A percentile compares a stretch with the other conserved stretches of the same genome.
These are phyloP conservation scores for Cordyceps militaris DNA, from an alignment of 2,329 filamentous ascomycete species.

Conservation along the genomic window DNA sequence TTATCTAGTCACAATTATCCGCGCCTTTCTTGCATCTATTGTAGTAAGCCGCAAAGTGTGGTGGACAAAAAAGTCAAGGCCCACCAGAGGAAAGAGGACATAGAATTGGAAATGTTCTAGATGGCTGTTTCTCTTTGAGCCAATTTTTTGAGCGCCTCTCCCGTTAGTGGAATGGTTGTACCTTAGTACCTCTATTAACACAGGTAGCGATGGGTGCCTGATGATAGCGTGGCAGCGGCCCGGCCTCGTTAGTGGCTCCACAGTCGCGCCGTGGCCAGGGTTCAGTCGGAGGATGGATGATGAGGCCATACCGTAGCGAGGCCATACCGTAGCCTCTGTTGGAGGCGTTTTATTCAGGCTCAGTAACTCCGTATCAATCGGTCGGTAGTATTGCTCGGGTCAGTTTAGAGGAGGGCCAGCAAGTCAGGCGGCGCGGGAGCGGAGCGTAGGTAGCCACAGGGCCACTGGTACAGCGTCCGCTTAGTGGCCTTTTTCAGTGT, in stretches of 20 bases:
- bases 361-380: background rate
- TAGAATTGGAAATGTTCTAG: too few relatives aligned
- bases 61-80: too few relatives aligned
- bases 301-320: too few relatives aligned
- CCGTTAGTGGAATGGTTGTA: background rate
- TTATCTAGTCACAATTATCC: too few relatives aligned
- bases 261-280: background rate
- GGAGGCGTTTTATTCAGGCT: slow-evolving; percentile 2
- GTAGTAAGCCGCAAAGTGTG: too few relatives aligned
- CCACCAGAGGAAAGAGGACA: too few relatives aligned
- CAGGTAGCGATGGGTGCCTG: slow-evolving; percentile 9
- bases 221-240: slow-evolving; percentile 12
- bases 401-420: background rate
- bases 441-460: background rate
- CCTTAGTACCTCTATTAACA: background rate
- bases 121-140: too few relatives aligned
- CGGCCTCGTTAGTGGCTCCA: slow-evolving; percentile 12
- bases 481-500: background rate
- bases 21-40: too few relatives aligned
- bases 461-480: background rate
- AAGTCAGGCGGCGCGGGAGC: background rate
- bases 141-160: background rate
- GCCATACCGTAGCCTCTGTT: background rate
- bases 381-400: background rate
- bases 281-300: background rate